Evolutionary conservation across 768 basidiomycete species (phyloP).

Genomic region (Rhodosporidiobolus odoratus): DNA sequence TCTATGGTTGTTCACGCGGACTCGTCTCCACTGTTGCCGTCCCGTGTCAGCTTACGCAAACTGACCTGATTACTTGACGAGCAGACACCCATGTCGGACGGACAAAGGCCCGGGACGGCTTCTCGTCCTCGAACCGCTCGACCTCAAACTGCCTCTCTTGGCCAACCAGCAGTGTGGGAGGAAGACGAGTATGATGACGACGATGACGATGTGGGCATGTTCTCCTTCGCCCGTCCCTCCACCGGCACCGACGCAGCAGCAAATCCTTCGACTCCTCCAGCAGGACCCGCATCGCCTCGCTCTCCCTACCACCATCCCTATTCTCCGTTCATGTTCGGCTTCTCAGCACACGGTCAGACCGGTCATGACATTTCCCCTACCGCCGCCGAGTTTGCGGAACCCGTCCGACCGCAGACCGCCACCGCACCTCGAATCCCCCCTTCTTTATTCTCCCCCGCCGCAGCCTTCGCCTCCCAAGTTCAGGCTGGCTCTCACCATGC

Average conservation of each 20-base stretch:
- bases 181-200: constrained; percentile 2
- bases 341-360: not conserved
- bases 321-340: constrained; percentile 17
- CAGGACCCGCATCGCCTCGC: not conserved
- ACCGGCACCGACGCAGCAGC: not conserved
- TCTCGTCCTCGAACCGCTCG: constrained; percentile 1
- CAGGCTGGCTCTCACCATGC: not conserved
- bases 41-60: no score
- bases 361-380: not conserved
- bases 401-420: not conserved
- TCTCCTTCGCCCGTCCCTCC: constrained; percentile 22
- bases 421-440: not conserved
- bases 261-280: not conserved
- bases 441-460: constrained; percentile 15
- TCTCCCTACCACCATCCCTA: not conserved
- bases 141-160: not conserved
- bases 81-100: not conserved
- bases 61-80: not conserved
- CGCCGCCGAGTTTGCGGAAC: not conserved
- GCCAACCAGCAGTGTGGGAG: not conserved
- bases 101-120: not conserved
- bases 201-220: constrained; percentile 35
- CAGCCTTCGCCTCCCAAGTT: constrained; percentile 15
- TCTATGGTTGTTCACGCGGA: no score
- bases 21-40: no score